Evolutionary conservation across 225 moss, liverwort and hornwort species (phyloP), one percentile per base, ranked within the genome.

Genomic region (Ulota crispa): DNA sequence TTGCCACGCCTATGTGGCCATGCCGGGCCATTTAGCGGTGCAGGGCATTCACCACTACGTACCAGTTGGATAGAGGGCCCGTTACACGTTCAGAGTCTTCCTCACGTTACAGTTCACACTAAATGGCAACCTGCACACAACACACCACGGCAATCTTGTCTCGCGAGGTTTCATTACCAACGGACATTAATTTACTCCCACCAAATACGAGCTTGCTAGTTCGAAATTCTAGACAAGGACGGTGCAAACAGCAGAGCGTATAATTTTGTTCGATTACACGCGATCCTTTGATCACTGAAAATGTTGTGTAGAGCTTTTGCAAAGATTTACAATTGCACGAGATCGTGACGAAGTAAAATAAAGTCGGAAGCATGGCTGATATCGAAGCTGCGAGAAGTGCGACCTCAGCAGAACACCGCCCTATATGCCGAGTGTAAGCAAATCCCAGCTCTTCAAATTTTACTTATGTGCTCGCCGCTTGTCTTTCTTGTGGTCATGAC

Each of bases 341-440:
- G 26, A 2, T 26, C 26, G 26, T 60, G 13, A 60, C 60, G 2
- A 26, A 60, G 14, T 60, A 2, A 26, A 60, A 26, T 43, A 12
- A 3, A 21, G 30, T 32, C 43, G 50, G 6, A 34, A 32, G 34
- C 10, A 77, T 77, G 77, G 34, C 64, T 52, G 77, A 64, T 9
- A 15, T 24, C 15, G 76, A 16, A 32, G 45, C 50, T 21, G 64
- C 2, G 50, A 18, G 64, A 24, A 65, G 34, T 18, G 16, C 64
- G 4, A 36, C 6, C 50, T 32, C 52, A 52, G 77, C 77, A 5
- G 77, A 65, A 34, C 77, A 64, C 64, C 77, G 77, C 34, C 64
- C 77, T 11, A 32, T 64, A n/a, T 77, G 77, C 24, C 64, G 77
- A 77, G 77, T 77, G 77, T 77, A 77, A 64, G 77, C 64, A 34